Base-by-base conservation (phyloP, 306 rosid species). In the Coriaria nepalensis region DNA sequence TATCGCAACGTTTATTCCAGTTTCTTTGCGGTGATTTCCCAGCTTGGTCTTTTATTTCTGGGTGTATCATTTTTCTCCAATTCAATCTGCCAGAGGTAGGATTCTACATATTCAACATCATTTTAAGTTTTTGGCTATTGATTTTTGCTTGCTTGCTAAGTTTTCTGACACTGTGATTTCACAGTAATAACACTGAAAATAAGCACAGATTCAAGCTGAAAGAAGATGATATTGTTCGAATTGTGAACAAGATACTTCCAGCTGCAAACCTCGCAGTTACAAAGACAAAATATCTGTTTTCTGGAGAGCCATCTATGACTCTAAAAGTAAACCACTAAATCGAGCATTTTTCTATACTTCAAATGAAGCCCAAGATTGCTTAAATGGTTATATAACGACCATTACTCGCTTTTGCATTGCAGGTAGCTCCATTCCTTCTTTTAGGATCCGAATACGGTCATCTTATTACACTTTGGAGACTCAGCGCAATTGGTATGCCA, bases 221-320 rank as follows among this genome's bases (percentile, higher is more conserved):
- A 75, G 98, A 90, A 67, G 78, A 63, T 43, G 98, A 79, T 65
- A 61, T 90, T 67, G 61, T 79, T 49, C 65, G 70, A 32, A 56
- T 81, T 32, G 87, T 81, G 29, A 79, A 73, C 63, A 13, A 65
- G 59, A 56, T 69, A 59, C 92, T 79, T 46, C 92, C 95, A 13
- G 70, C 81, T 52, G 50, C 66, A 47, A 90, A 90, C 61, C 68
- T 90, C 54, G 73, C 64, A 42, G 67, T 81, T 56, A 73, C 76
- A 49, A 81, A 65, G 78, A 63, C 69, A 10, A 71, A 79, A 56
- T 69, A 37, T 43, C 54, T 77, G 12, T 90, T 85, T 73, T 85
- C 92, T 2, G 95, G 95, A 65, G 87, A 85, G 59, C 85, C 98
- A 45, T 73, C 84, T 61, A 81, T 59, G 83, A 90, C 92, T 47